phyloP scores from a whole-genome alignment of 2,329 filamentous ascomycete species.

The Colletotrichum somersetense region DNA sequence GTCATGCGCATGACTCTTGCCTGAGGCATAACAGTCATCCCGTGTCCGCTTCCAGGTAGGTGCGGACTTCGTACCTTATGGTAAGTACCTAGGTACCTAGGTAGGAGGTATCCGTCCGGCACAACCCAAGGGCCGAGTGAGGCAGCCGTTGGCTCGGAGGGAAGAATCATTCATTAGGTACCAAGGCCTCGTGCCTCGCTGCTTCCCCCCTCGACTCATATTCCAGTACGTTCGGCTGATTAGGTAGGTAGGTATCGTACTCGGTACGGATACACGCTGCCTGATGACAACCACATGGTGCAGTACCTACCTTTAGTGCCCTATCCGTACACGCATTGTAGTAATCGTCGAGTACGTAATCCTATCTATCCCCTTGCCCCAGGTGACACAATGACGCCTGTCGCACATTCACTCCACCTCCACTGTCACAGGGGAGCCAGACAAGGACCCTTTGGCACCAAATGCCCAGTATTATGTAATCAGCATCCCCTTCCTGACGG shows the following conservation, averaged over 20 bases:
- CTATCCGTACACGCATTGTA: no score
- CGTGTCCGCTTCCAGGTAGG: background rate
- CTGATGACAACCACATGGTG: no score
- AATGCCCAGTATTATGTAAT: constrained; percentile 6
- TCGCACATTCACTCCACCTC: constrained; percentile 10
- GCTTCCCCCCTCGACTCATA: background rate
- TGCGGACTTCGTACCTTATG: no score
- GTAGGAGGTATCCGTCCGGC: background rate
- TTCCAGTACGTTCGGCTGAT: constrained; percentile 16
- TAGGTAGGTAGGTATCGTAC: no score
- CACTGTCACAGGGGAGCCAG: constrained; percentile 16
- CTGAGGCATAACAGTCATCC: background rate
- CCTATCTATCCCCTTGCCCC: background rate
- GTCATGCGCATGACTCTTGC: constrained; percentile 9
- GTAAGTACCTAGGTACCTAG: no score
- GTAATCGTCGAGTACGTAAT: constrained; percentile 5
- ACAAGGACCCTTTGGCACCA: constrained; percentile 18
- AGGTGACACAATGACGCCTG: background rate
- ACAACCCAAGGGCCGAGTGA: background rate
- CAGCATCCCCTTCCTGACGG: no score
- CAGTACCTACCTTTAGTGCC: no score
- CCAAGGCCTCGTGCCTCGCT: background rate
- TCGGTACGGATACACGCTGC: no score
- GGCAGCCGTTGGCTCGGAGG: constrained; percentile 11
- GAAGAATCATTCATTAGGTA: no score